Evolutionary conservation across 2,329 filamentous ascomycete species (phyloP), one percentile per base, ranked within the genome.

Genomic region (Xylariaceae sp.): DNA sequence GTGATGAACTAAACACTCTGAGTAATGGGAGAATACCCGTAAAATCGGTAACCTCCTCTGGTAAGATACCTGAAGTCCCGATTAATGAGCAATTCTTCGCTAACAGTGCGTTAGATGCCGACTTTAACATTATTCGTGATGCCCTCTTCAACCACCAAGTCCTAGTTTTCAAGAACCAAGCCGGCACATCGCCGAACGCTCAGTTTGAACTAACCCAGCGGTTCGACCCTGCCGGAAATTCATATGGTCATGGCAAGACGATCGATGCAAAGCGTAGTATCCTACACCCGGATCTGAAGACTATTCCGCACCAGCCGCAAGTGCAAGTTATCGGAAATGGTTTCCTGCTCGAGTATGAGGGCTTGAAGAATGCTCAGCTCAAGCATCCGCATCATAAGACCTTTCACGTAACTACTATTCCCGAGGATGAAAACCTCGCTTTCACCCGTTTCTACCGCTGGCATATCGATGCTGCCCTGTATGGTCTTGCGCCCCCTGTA

Each of bases 291-390:
- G 90, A 93, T 65, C 79, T 93, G 18, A 91, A 92, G 76, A 92
- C 89, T 0, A 84, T 93, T 42, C 89, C 89, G 0, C 86, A 90
- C 64, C 89, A 93, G 70, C 88, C 89, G 0, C 89, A 93, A 70
- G 87, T 90, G 1, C 89, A 93, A 67, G 86, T 92, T 52, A 92
- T 93, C 58, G 89, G 89, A 41, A 91, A 93, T 66, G 89, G 90
- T 4, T 81, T 82, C 45, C 81, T 93, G 1, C 70, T 80, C 1
- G 81, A 83, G 29, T 92, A 91, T 65, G 89, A 92, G 69, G 89
- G 89, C 0, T 75, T 93, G 9, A 74, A 81, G 62, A 79, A 91
- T 68, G 81, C 92, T 60, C 83, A 77, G 32, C 81, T 93, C 29
- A 82, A 82, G 53, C 90, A 93, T 67, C 89, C 90, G 5, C 89